Evolutionary conservation across 176 grass and related monocot genomes (phyloP).

Genomic region (Cymbopogon citratus): DNA sequence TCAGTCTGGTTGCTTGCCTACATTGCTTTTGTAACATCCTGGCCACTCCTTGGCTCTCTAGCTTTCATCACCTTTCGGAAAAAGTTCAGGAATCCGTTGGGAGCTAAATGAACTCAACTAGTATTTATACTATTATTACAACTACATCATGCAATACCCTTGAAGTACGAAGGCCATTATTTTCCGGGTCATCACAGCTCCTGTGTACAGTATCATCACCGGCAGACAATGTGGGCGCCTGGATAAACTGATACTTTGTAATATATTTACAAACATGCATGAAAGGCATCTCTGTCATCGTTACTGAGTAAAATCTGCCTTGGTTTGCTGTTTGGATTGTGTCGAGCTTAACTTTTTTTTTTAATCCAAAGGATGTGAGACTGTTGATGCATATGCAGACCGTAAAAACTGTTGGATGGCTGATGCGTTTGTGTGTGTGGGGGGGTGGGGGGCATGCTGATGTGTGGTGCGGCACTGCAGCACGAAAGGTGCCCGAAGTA

Average conservation of each 20-base stretch:
- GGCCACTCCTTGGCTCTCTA: slow-evolving; percentile 74
- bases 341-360: background rate
- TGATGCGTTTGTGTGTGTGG: background rate
- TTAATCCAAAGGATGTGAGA: slow-evolving; percentile 17
- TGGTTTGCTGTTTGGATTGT: background rate
- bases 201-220: background rate
- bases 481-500: background rate
- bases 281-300: background rate
- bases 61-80: slow-evolving; percentile 63
- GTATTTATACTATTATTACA: background rate
- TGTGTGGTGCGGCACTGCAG: slow-evolving; percentile 9
- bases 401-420: slow-evolving; percentile 1
- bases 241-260: background rate
- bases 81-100: slow-evolving; percentile 40
- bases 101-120: background rate
- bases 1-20: slow-evolving; percentile 89
- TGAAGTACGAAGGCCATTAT: slow-evolving; percentile 1
- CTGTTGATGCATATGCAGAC: background rate
- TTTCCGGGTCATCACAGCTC: background rate
- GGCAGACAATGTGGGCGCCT: background rate
- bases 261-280: background rate
- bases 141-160: background rate
- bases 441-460: background rate
- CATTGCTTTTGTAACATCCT: slow-evolving; percentile 68
- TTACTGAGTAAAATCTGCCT: background rate